These are phyloP conservation scores for Colletotrichum musicola DNA, from an alignment of 2,329 filamentous ascomycete species.

Conservation along the genomic window DNA sequence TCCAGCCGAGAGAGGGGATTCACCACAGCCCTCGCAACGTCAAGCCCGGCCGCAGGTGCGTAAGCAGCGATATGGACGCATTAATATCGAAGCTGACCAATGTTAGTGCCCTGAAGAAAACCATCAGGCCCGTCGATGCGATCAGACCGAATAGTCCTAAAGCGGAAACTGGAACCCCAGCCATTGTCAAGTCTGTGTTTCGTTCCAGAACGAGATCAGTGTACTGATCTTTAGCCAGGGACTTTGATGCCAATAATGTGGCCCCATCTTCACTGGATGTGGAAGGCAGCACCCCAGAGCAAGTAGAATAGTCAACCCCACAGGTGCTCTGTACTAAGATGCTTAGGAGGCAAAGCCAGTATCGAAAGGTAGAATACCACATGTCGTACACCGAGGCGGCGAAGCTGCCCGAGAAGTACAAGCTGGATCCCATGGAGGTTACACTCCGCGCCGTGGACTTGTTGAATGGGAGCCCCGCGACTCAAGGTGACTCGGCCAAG, in stretches of 20 bases:
- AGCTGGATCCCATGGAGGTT: not conserved
- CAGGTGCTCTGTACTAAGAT: not conserved
- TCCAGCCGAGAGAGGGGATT: not conserved
- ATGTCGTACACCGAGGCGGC: not conserved
- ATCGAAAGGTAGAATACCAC: not conserved
- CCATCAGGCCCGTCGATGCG: not conserved
- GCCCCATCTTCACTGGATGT: conserved; percentile 21
- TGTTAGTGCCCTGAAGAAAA: conserved; percentile 23
- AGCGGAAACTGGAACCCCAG: not conserved
- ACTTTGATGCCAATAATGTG: not conserved
- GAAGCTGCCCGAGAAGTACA: not conserved
- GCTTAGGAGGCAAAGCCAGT: not conserved
- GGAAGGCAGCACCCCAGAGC: conserved; percentile 10
- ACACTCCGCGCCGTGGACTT: conserved; percentile 2
- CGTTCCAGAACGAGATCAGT: not conserved
- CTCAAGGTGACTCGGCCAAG: not conserved
- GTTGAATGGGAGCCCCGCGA: not conserved
- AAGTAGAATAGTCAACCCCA: not conserved
- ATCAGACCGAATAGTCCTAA: not conserved
- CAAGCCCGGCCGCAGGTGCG: conserved; percentile 23
- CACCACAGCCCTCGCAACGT: not conserved
- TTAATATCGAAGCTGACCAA: not conserved
- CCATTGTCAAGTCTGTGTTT: not conserved
- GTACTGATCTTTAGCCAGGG: not conserved
- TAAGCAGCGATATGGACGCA: not conserved